phyloP scores from a whole-genome alignment of 345 rosid species.

The Aethionema arabicum region DNA sequence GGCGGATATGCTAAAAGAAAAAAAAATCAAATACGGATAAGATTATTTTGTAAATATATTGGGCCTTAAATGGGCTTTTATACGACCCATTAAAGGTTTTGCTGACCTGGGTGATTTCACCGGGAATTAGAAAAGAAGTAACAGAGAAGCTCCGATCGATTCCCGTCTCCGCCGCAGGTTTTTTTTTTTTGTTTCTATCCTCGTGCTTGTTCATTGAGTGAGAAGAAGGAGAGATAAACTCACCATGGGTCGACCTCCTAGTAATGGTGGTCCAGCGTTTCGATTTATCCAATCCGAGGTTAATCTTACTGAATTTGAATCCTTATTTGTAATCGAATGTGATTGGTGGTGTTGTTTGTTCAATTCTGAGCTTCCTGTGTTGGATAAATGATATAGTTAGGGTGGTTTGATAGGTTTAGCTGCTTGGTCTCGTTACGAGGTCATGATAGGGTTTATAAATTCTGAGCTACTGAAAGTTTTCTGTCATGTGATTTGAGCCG shows the following conservation, averaged over 20 bases:
- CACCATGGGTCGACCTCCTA: constrained; percentile 91
- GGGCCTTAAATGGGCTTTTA: too few species aligned
- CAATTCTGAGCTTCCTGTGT: constrained; percentile 2
- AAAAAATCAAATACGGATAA: background rate
- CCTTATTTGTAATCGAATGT: constrained; percentile 10
- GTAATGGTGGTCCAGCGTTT: constrained; percentile 95
- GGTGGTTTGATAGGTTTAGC: background rate
- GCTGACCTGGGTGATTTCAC: constrained; percentile 19
- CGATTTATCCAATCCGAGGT: constrained; percentile 86
- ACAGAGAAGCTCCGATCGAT: constrained; percentile 20
- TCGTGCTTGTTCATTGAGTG: background rate
- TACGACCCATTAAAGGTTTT: background rate
- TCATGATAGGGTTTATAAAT: constrained; percentile 25
- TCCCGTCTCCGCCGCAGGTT: constrained; percentile 16
- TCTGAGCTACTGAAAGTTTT: constrained; percentile 4
- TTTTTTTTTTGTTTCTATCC: background rate
- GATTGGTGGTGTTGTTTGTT: background rate
- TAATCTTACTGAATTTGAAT: constrained; percentile 5
- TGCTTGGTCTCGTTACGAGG: background rate
- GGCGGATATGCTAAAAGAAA: too few species aligned
- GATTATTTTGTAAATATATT: too few species aligned
- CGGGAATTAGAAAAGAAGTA: constrained; percentile 23
- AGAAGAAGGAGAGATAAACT: constrained; percentile 15
- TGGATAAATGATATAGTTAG: constrained; percentile 1
- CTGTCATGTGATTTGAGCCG: constrained; percentile 5